phyloP scores from a whole-genome alignment of 2,329 filamentous ascomycete genomes.

The Monilinia aucupariae region DNA sequence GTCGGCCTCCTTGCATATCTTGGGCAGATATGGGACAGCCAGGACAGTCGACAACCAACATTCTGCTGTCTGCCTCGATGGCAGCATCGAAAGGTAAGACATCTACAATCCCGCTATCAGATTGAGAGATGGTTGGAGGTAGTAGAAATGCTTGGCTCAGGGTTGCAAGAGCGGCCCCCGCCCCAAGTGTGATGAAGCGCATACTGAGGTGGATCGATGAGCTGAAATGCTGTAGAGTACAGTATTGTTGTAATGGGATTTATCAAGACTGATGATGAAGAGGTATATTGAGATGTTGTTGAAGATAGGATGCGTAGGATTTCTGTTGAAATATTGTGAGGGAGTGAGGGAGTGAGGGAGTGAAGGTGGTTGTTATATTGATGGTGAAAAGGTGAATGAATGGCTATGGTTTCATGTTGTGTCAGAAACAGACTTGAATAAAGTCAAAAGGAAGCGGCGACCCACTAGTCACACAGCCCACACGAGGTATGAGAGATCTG shows the following conservation, averaged over 20 bases:
- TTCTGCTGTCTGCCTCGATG: slow-evolving; percentile 37
- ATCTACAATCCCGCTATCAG: slow-evolving; percentile 42
- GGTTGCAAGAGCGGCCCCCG: slow-evolving; percentile 23
- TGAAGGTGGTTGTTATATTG: slow-evolving; percentile 3
- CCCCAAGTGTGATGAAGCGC: slow-evolving; percentile 25
- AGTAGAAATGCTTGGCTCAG: slow-evolving; percentile 46
- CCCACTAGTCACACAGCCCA: background rate
- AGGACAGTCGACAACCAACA: slow-evolving; percentile 48
- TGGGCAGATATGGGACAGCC: slow-evolving; percentile 44
- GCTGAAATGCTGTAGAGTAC: background rate
- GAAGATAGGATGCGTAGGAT: background rate
- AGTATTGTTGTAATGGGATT: background rate
- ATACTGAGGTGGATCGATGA: slow-evolving; percentile 21
- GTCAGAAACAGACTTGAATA: background rate
- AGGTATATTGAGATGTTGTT: background rate
- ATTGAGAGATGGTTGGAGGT: slow-evolving; percentile 44
- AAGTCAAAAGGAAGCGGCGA: slow-evolving; percentile 2
- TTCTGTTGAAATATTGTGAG: background rate
- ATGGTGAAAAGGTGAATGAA: background rate
- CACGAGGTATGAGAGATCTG: background rate
- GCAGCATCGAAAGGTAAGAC: slow-evolving; percentile 39
- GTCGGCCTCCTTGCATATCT: slow-evolving; percentile 32
- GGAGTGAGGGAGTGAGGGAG: background rate
- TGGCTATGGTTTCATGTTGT: background rate
- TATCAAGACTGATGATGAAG: background rate